phyloP scores from a whole-genome alignment of 2,329 filamentous ascomycete genomes.

The Macrophomina phaseolina region DNA sequence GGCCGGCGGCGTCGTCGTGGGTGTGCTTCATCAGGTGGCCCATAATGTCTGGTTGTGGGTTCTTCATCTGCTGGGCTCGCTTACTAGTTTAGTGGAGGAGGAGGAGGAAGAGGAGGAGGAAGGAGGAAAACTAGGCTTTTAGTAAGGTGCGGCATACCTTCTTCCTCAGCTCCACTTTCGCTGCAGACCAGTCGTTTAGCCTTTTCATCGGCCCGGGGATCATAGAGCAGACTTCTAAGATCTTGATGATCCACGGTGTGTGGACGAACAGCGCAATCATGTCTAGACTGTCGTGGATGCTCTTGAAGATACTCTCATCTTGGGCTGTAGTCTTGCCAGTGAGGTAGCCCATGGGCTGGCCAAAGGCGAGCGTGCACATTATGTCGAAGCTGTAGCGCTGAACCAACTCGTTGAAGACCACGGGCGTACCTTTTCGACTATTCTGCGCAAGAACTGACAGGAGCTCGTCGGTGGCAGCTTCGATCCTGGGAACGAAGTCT shows the following conservation, averaged over 20 bases:
- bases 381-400: conserved; percentile 53
- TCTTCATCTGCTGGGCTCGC: conserved; percentile 15
- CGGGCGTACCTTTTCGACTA: conserved; percentile 39
- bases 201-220: conserved; percentile 37
- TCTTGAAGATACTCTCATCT: conserved; percentile 41
- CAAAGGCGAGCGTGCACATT: conserved; percentile 54
- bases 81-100: neutral
- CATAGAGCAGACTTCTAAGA: conserved; percentile 32
- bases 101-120: too few species aligned
- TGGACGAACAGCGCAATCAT: conserved; percentile 36
- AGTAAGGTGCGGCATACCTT: conserved; percentile 27
- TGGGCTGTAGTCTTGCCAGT: conserved; percentile 40
- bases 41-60: conserved; percentile 34
- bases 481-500: conserved; percentile 34
- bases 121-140: too few species aligned
- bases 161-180: conserved; percentile 35
- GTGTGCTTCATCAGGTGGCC: conserved; percentile 36
- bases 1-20: conserved; percentile 29
- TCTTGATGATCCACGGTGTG: conserved; percentile 39
- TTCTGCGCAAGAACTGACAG: conserved; percentile 31
- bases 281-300: conserved; percentile 43
- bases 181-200: conserved; percentile 35
- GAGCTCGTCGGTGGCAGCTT: conserved; percentile 35
- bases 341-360: conserved; percentile 46
- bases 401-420: conserved; percentile 41